These are phyloP conservation scores for Sclerotinia borealis DNA, from an alignment of 2,329 filamentous ascomycete genomes.

Conservation along the genomic window DNA sequence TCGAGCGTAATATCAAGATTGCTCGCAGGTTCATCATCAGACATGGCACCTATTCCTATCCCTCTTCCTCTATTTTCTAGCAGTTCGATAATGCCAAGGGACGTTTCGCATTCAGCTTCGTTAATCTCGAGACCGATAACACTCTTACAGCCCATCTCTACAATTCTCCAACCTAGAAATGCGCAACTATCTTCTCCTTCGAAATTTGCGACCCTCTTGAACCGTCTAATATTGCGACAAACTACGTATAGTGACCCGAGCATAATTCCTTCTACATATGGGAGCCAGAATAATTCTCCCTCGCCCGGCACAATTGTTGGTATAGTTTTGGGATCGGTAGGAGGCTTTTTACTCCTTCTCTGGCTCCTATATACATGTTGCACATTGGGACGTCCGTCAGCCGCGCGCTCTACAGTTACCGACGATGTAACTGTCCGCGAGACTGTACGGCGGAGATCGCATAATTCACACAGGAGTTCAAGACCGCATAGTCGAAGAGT, in stretches of 20 bases:
- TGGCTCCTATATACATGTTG: slow-evolving; percentile 42
- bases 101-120: not conserved
- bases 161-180: not conserved
- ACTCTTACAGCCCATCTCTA: not conserved
- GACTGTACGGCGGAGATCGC: slow-evolving; percentile 16
- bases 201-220: not conserved
- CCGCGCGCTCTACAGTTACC: slow-evolving; percentile 13
- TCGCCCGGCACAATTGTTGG: slow-evolving; percentile 52
- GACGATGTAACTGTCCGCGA: slow-evolving; percentile 22
- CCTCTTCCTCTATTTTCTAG: not conserved
- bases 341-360: slow-evolving; percentile 46
- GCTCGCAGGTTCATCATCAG: not conserved
- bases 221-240: not conserved
- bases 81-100: not conserved
- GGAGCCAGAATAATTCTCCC: slow-evolving; percentile 45
- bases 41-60: slow-evolving; percentile 8
- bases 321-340: slow-evolving; percentile 50
- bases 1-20: not conserved
- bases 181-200: not conserved
- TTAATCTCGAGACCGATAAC: not conserved
- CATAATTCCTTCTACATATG: slow-evolving; percentile 57
- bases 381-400: slow-evolving; percentile 15
- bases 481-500: slow-evolving; percentile 14
- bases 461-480: slow-evolving; percentile 10
- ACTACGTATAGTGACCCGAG: not conserved